Evolutionary conservation across 768 basidiomycete species (phyloP).

Genomic region (Mycena pura): DNA sequence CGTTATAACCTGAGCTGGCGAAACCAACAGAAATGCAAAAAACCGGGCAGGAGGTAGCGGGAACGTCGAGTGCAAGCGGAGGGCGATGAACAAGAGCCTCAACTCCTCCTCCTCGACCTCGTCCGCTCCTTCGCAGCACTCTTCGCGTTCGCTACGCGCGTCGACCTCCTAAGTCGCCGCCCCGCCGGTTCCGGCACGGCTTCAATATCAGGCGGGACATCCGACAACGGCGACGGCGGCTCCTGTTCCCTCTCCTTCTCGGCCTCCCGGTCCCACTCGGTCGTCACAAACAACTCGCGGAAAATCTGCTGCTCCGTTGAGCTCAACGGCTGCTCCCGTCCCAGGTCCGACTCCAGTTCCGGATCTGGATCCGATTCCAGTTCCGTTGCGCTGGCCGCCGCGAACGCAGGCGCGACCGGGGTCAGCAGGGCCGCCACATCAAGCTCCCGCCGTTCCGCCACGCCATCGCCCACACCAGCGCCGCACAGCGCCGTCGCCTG

Average conservation of each 20-base stretch:
- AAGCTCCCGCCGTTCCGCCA: slow-evolving; percentile 24
- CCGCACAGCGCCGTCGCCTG: slow-evolving; percentile 44
- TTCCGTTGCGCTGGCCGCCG: background rate
- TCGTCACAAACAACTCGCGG: slow-evolving; percentile 63
- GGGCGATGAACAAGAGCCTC: background rate
- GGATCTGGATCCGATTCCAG: background rate
- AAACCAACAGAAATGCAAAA: no score
- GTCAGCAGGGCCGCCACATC: slow-evolving; percentile 11
- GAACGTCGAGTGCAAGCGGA: no score
- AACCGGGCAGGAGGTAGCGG: no score
- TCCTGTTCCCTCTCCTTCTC: background rate
- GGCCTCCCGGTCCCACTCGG: slow-evolving; percentile 53
- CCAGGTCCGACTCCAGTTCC: background rate
- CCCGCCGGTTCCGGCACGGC: slow-evolving; percentile 24
- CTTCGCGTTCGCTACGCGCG: slow-evolving; percentile 67
- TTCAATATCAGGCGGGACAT: slow-evolving; percentile 4
- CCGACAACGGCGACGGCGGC: slow-evolving; percentile 25
- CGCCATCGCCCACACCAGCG: no score
- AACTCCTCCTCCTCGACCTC: slow-evolving; percentile 46
- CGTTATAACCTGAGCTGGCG: no score
- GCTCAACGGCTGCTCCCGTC: slow-evolving; percentile 64
- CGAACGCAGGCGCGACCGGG: background rate
- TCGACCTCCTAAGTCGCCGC: slow-evolving; percentile 64
- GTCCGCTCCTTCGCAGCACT: slow-evolving; percentile 52
- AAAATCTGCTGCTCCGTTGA: slow-evolving; percentile 78